phyloP scores from a whole-genome alignment of 148 eudicot species.

The Heliamphora exappendiculata region DNA sequence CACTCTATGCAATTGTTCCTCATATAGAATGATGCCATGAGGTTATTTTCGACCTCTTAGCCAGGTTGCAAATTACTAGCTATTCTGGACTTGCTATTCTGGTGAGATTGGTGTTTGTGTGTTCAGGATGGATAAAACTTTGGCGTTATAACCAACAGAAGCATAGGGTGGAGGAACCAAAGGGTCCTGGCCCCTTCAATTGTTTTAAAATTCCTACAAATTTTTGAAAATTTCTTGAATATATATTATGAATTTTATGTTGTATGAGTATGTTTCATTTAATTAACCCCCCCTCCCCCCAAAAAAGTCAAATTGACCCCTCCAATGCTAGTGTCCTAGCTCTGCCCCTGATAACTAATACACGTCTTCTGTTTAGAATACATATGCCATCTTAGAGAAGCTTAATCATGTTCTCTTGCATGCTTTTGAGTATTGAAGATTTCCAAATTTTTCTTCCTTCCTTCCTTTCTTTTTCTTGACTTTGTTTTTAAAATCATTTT shows the following conservation, averaged over 20 bases:
- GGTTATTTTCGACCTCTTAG: neutral
- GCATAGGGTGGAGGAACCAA: no score
- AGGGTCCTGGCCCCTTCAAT: no score
- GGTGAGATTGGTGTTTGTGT: neutral
- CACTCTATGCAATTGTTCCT: neutral
- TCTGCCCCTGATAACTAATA: no score
- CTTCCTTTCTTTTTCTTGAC: neutral
- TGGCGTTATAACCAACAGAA: neutral
- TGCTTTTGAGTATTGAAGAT: neutral
- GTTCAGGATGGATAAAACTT: neutral
- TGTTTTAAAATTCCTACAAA: no score
- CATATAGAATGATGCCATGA: neutral
- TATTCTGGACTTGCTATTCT: neutral
- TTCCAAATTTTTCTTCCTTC: neutral
- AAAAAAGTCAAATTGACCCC: no score
- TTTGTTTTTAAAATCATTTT: conserved; percentile 3
- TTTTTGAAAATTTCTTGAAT: no score
- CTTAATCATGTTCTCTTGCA: neutral
- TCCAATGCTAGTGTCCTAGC: no score
- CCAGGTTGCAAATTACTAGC: neutral
- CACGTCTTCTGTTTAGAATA: neutral
- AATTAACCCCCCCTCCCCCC: no score
- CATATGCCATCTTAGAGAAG: neutral
- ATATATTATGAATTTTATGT: no score
- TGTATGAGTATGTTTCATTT: no score